phyloP scores from a whole-genome alignment of 768 basidiomycete species.

The Trametes punicea region DNA sequence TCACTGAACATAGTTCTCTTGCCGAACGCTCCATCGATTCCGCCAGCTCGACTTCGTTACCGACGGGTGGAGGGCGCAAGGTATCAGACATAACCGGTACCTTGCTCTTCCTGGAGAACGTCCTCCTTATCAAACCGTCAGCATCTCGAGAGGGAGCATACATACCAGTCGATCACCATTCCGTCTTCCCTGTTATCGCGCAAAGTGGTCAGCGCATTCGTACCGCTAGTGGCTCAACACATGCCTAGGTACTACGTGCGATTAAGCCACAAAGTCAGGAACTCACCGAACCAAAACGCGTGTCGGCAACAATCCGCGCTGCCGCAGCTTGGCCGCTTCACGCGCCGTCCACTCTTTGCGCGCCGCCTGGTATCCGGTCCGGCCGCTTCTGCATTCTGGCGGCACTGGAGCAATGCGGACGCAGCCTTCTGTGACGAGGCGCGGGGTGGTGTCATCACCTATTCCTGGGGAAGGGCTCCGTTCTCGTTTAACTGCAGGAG shows the following conservation, averaged over 20 bases:
- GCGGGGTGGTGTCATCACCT: not conserved
- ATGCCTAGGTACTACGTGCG: too few relatives aligned
- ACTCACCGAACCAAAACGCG: constrained; percentile 17
- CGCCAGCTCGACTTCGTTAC: not conserved
- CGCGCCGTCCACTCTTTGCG: constrained; percentile 11
- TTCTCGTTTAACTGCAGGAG: constrained; percentile 19
- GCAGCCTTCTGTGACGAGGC: constrained; percentile 13
- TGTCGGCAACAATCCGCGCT: constrained; percentile 8
- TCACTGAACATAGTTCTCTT: too few relatives aligned
- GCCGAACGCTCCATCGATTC: too few relatives aligned
- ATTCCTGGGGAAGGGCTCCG: constrained; percentile 16
- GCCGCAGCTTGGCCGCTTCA: constrained; percentile 12
- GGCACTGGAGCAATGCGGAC: constrained; percentile 21
- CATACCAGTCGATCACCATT: constrained; percentile 25
- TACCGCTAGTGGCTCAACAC: too few relatives aligned
- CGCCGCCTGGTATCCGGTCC: constrained; percentile 5
- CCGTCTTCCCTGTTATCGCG: constrained; percentile 20
- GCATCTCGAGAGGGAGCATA: not conserved
- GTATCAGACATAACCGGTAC: constrained; percentile 23
- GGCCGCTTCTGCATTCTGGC: not conserved
- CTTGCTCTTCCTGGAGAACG: constrained; percentile 11
- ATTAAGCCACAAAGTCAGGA: too few relatives aligned
- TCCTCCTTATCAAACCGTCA: too few relatives aligned
- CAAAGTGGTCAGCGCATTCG: not conserved
- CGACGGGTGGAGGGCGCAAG: constrained; percentile 10